A percentile compares a stretch with the other conserved stretches of the same genome.
Evolutionary conservation across 495 filamentous ascomycete species (phyloP).

Genomic region (Friedmanniomyces simplex): DNA sequence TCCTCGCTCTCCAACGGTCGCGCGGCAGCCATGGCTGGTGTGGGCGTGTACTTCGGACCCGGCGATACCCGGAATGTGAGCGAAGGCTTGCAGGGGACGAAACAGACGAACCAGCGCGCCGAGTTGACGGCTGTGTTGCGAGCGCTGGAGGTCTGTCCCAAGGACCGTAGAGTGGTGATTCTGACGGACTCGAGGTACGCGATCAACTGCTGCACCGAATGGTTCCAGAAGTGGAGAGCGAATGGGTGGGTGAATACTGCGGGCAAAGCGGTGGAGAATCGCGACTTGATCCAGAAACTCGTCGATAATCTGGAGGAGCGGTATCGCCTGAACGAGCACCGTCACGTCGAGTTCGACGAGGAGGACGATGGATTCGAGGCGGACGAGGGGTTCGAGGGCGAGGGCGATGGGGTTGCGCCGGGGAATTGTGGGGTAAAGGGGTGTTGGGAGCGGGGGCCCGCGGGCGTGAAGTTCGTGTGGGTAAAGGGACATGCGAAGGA

Average conservation of each 20-base stretch:
- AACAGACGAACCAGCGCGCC: conserved; percentile 89
- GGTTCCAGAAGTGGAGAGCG: conserved; percentile 67
- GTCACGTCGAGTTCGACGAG: conserved; percentile 44
- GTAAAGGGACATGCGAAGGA: conserved; percentile 69
- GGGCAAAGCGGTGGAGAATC: conserved; percentile 68
- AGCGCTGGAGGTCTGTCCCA: conserved; percentile 65
- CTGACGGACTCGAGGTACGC: conserved; percentile 77
- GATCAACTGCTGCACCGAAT: conserved; percentile 81
- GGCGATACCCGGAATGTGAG: conserved; percentile 70
- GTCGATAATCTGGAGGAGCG: conserved; percentile 62
- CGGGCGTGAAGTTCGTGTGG: conserved; percentile 56
- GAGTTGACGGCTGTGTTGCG: conserved; percentile 82
- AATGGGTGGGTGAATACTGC: conserved; percentile 69
- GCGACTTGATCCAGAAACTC: conserved; percentile 68
- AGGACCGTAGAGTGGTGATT: conserved; percentile 54
- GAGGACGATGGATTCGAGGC: conserved; percentile 18
- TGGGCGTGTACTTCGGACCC: conserved; percentile 82
- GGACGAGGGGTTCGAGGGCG: conserved; percentile 23
- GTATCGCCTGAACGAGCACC: conserved; percentile 15
- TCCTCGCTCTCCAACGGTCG: conserved; percentile 70
- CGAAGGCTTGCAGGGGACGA: conserved; percentile 59
- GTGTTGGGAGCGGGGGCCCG: conserved; percentile 14
- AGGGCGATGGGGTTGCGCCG: conserved; percentile 34
- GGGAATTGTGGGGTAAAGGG: not conserved
- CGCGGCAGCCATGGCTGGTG: conserved; percentile 59